These are phyloP conservation scores for Penicillium sp. DNA, from an alignment of 2,329 filamentous ascomycete species.

Conservation along the genomic window DNA sequence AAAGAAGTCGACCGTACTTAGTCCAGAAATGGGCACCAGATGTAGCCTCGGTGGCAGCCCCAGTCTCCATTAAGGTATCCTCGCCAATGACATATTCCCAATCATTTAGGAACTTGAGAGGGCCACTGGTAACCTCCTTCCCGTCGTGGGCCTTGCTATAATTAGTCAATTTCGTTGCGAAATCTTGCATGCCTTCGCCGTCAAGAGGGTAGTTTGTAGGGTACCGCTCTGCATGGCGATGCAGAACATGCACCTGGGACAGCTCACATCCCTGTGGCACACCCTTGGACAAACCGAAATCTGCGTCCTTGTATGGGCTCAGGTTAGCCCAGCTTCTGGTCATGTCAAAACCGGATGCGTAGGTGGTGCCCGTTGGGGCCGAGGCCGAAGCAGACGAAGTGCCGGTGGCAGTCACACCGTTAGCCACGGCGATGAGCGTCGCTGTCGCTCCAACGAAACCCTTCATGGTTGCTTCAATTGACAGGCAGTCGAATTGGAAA, in stretches of 20 bases:
- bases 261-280: constrained; percentile 62
- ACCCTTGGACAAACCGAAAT: constrained; percentile 40
- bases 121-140: constrained; percentile 47
- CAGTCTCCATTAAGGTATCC: constrained; percentile 53
- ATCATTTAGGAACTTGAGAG: constrained; percentile 57
- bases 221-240: constrained; percentile 61
- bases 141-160: constrained; percentile 45
- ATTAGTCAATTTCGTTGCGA: constrained; percentile 55
- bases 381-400: constrained; percentile 12
- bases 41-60: constrained; percentile 56
- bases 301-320: constrained; percentile 33
- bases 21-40: constrained; percentile 59
- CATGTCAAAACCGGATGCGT: constrained; percentile 37
- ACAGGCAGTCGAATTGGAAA: not conserved
- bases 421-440: constrained; percentile 3
- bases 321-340: constrained; percentile 37
- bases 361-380: constrained; percentile 29
- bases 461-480: constrained; percentile 16
- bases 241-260: constrained; percentile 58
- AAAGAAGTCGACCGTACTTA: constrained; percentile 58
- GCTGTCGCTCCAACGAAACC: constrained; percentile 6
- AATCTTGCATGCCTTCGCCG: constrained; percentile 53
- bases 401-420: constrained; percentile 10
- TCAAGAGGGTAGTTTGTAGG: constrained; percentile 54
- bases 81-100: constrained; percentile 55